Evolutionary conservation across 2,329 filamentous ascomycete genomes (phyloP).

Genomic region (Pseudogymnoascus destructans): DNA sequence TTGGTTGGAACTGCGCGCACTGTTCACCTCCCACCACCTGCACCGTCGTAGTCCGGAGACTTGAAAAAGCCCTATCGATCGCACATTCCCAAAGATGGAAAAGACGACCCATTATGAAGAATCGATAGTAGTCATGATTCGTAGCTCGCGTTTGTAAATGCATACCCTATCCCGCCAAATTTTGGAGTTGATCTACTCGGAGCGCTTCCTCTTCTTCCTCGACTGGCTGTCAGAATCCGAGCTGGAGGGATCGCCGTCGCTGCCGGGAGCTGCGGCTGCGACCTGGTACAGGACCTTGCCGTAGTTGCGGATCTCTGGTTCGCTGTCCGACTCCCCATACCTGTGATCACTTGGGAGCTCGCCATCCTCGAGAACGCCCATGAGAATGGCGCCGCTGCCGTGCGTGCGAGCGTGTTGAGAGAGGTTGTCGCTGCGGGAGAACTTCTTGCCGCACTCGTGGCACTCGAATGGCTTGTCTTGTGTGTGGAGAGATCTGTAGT

Average conservation of each 20-base stretch:
- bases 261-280: conserved; percentile 58
- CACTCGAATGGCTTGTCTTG: conserved; percentile 98
- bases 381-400: conserved; percentile 76
- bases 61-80: conserved; percentile 20
- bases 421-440: conserved; percentile 94
- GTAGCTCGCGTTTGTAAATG: conserved; percentile 16
- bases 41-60: conserved; percentile 21
- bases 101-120: conserved; percentile 18
- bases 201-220: conserved; percentile 71
- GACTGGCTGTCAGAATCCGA: conserved; percentile 36
- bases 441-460: conserved; percentile 97
- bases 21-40: conserved; percentile 20
- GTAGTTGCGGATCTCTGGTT: conserved; percentile 49
- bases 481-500: conserved; percentile 96
- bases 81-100: conserved; percentile 18
- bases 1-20: conserved; percentile 16
- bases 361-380: conserved; percentile 69
- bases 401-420: conserved; percentile 93
- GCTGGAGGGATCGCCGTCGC: conserved; percentile 43
- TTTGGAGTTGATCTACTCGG: conserved; percentile 35
- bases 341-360: conserved; percentile 38
- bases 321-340: conserved; percentile 32
- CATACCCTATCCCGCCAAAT: not conserved
- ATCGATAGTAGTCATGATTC: conserved; percentile 19
- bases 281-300: conserved; percentile 75